Percentiles rank a stretch among this genome's conserved stretches.
Evolutionary conservation across 2,329 filamentous ascomycete genomes (phyloP).

Genomic region (Aspergillus ochraceoroseus): DNA sequence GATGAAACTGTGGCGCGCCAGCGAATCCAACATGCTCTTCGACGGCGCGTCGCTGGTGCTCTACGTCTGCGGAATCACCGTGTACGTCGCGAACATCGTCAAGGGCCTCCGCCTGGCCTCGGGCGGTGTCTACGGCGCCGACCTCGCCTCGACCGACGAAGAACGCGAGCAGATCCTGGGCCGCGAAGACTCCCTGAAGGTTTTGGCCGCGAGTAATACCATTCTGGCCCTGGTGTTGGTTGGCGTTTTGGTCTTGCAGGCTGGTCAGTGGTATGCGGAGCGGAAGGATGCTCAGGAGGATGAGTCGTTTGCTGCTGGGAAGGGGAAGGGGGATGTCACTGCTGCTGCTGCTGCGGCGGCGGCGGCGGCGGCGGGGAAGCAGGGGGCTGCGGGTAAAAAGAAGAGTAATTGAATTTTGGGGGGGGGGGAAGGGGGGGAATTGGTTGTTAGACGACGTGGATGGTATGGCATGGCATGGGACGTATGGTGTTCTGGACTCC

Average conservation of each 20-base stretch:
- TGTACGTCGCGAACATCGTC: constrained; percentile 95
- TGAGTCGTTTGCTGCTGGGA: constrained; percentile 49
- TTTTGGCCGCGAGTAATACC: constrained; percentile 90
- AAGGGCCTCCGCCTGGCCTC: constrained; percentile 85
- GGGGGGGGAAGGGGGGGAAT: neutral
- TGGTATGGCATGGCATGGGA: no score
- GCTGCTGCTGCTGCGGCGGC: neutral
- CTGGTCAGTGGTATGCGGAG: constrained; percentile 98
- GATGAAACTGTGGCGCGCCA: constrained; percentile 89
- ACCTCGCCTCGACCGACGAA: constrained; percentile 39
- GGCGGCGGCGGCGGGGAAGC: constrained; percentile 8
- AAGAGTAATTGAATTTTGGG: constrained; percentile 7
- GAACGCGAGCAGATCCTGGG: constrained; percentile 66
- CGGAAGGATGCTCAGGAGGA: constrained; percentile 81
- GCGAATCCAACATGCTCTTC: constrained; percentile 93
- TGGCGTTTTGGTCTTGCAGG: constrained; percentile 87
- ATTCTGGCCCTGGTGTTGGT: constrained; percentile 90
- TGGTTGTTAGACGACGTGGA: no score
- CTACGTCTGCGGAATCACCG: constrained; percentile 79
- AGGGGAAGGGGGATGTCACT: constrained; percentile 27
- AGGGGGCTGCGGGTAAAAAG: constrained; percentile 26
- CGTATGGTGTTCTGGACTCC: no score
- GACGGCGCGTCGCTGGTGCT: constrained; percentile 68
- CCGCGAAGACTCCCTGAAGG: constrained; percentile 82
- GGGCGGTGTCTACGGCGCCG: constrained; percentile 60